These are phyloP conservation scores for Metschnikowia santaceciliae DNA, from an alignment of 805 yeast species.

Conservation along the genomic window DNA sequence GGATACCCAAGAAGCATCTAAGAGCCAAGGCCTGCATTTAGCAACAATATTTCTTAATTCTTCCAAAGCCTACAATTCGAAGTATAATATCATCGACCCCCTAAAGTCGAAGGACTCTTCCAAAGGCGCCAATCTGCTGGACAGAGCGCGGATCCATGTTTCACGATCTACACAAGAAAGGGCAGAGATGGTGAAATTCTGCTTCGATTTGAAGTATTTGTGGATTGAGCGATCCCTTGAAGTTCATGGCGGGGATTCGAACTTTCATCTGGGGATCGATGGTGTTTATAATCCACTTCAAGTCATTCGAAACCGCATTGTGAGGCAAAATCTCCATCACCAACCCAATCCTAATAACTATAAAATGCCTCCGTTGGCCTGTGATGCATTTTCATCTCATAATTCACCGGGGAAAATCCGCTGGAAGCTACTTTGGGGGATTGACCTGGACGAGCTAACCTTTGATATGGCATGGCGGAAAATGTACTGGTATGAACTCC, in stretches of 20 bases:
- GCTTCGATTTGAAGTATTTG: constrained; percentile 48
- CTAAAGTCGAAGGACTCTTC: constrained; percentile 5
- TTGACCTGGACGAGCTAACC: constrained; percentile 55
- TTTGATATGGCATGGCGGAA: constrained; percentile 58
- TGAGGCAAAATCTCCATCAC: constrained; percentile 49
- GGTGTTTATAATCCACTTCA: constrained; percentile 80
- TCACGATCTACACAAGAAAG: constrained; percentile 40
- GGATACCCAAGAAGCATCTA: constrained; percentile 3
- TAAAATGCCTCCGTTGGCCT: constrained; percentile 53
- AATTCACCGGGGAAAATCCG: constrained; percentile 23
- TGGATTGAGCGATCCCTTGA: constrained; percentile 42
- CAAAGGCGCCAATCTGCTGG: constrained; percentile 4
- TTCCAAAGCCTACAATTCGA: constrained; percentile 8
- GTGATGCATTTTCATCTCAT: constrained; percentile 54
- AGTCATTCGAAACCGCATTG: constrained; percentile 66
- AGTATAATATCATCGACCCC: constrained; percentile 15
- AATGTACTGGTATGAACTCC: constrained; percentile 51
- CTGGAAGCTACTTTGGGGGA: constrained; percentile 57
- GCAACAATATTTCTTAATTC: constrained; percentile 15
- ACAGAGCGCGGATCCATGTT: constrained; percentile 13
- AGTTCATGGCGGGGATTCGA: constrained; percentile 17
- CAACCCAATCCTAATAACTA: constrained; percentile 29
- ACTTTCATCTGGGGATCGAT: constrained; percentile 48
- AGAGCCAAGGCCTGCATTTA: constrained; percentile 8
- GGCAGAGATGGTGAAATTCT: constrained; percentile 47